phyloP scores from a whole-genome alignment of 352 stramenopile genomes.

The Pythium periplocum region DNA sequence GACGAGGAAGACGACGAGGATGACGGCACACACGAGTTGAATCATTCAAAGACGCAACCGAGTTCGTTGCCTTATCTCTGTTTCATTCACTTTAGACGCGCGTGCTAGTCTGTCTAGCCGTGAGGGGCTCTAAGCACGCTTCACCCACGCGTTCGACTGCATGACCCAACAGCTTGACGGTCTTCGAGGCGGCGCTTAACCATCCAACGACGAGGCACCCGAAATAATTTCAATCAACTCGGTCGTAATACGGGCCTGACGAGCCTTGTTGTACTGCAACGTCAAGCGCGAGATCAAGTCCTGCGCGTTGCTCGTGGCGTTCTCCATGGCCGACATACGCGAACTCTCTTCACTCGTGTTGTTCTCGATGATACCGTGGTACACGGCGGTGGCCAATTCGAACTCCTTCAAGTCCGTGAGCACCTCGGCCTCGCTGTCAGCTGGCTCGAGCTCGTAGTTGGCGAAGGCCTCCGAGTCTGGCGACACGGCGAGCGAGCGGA shows the following conservation, averaged over 20 bases:
- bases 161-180: no score
- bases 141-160: no score
- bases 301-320: constrained; percentile 78
- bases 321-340: constrained; percentile 92
- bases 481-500: constrained; percentile 70
- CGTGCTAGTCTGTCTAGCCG: no score
- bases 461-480: constrained; percentile 66
- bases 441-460: constrained; percentile 96
- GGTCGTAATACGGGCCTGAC: constrained; percentile 95
- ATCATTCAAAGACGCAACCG: no score
- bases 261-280: constrained; percentile 89
- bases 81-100: no score
- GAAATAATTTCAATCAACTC: constrained; percentile 99
- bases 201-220: constrained; percentile 94
- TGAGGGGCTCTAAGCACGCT: no score
- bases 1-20: constrained; percentile 1
- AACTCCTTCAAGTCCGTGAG: constrained; percentile 97
- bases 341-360: constrained; percentile 97
- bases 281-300: constrained; percentile 96
- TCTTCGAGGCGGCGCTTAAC: constrained; percentile 25
- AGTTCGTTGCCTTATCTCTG: no score
- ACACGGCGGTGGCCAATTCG: constrained; percentile 85
- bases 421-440: constrained; percentile 95
- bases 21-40: no score
- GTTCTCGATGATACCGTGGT: constrained; percentile 96